Base-by-base conservation (phyloP, 305 asterid species). In the Andrographis paniculata region DNA sequence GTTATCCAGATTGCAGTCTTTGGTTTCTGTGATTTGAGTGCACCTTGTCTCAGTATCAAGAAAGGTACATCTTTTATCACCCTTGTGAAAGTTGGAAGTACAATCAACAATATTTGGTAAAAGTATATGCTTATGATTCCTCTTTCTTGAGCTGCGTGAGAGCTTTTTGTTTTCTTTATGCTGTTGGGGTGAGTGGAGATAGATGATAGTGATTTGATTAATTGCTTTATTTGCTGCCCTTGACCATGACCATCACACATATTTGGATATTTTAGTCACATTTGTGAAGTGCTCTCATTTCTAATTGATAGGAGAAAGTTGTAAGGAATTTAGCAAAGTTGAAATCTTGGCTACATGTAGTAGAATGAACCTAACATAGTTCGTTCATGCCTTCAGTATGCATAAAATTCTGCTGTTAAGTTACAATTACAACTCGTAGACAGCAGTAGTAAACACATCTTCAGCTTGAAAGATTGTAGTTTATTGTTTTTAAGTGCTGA, bases 171-270 rank as follows among this genome's bases (percentile, higher is more conserved):
- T 51, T 35, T 17, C 14, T 5, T 60, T 60, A 12, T 53, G 48
- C 41, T 61, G 66, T 58, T 43, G 44, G 68, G 43, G 55, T 42
- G 56, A 54, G 57, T 59, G 35, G 60, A 39, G 56, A 33, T 50
- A 50, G 65, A 51, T 42, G 54, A 39, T 14, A 14, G 19, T 52
- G 50, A 11, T 58, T 38, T 45, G 35, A 51, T 48, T 52, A 50
- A 38, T 53, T 57, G 65, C 60, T 60, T 53, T 24, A n/a, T n/a
- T n/a, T n/a, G n/a, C n/a, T n/a, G 44, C 54, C 51, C 44, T 12
- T 42, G 56, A 42, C 61, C 61, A 46, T 64, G 56, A 44, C 33
- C 33, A 27, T 27, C 10, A 10, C 10, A 6, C 33, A 27, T 27
- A 10, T 36, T 24, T 38, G 17, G 27, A 45, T 48, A 21, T 28